A percentile compares a stretch with the other conserved stretches of the same genome.
Conservation (phyloP, 805 yeast genomes). For the Ogataea nonfermentans region DNA sequence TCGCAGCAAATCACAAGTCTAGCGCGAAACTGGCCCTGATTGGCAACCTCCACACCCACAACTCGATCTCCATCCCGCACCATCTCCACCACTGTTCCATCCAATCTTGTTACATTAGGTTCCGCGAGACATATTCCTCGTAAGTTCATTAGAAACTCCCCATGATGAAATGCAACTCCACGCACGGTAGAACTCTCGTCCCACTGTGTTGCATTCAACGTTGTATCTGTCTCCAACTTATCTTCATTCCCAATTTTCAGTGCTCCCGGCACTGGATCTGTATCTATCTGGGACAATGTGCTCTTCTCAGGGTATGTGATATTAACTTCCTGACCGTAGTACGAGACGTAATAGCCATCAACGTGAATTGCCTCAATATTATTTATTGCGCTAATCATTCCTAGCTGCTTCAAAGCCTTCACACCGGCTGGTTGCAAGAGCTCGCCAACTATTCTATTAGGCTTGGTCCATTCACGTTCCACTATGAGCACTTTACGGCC, state of each 20-base stretch:
- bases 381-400: conserved; percentile 74
- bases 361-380: conserved; percentile 75
- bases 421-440: conserved; percentile 97
- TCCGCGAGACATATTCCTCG: conserved; percentile 68
- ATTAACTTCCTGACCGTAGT: conserved; percentile 51
- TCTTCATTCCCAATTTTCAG: conserved; percentile 60
- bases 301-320: conserved; percentile 74
- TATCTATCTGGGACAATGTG: conserved; percentile 42
- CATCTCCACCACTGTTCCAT: conserved; percentile 78
- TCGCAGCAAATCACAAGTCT: conserved; percentile 79
- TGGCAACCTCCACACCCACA: conserved; percentile 68
- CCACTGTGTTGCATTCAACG: conserved; percentile 50
- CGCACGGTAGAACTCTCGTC: conserved; percentile 54
- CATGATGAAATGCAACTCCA: conserved; percentile 94
- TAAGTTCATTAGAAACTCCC: conserved; percentile 76
- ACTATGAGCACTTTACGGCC: conserved; percentile 78
- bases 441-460: conserved; percentile 97
- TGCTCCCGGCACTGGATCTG: conserved; percentile 48
- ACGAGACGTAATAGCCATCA: conserved; percentile 78
- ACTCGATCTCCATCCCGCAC: conserved; percentile 55
- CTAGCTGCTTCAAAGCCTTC: conserved; percentile 75
- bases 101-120: conserved; percentile 71
- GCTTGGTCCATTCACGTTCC: conserved; percentile 89
- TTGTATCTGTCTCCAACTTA: conserved; percentile 45
- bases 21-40: conserved; percentile 49